These are phyloP conservation scores for Craterostigma plantagineum DNA, from an alignment of 257 asterid species.

Conservation along the genomic window DNA sequence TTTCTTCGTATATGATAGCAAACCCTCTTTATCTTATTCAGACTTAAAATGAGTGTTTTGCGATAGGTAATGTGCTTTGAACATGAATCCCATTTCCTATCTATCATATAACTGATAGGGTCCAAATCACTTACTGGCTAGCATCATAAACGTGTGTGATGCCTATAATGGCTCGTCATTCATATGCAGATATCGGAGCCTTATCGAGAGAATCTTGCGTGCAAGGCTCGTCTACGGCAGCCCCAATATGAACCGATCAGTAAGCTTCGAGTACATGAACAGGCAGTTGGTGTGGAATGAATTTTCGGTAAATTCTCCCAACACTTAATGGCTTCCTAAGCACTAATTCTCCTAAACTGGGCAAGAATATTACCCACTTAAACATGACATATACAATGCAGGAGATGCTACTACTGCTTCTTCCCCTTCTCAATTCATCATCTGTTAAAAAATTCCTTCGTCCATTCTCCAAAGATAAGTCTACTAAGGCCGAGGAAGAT, in stretches of 20 bases:
- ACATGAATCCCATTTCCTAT: too few relatives aligned
- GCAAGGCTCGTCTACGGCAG: slow-evolving; percentile 94
- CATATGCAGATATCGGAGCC: slow-evolving; percentile 65
- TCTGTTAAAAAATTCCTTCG: slow-evolving; percentile 54
- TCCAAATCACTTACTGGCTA: too few relatives aligned
- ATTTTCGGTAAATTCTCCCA: slow-evolving; percentile 35
- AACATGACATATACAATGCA: slow-evolving; percentile 16
- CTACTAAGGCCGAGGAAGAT: slow-evolving; percentile 40
- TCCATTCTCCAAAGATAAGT: slow-evolving; percentile 78
- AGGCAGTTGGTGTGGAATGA: slow-evolving; percentile 98
- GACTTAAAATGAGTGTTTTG: too few relatives aligned
- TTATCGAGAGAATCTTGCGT: slow-evolving; percentile 56
- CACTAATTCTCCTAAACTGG: background rate
- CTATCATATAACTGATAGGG: too few relatives aligned
- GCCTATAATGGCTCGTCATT: too few relatives aligned
- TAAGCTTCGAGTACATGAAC: slow-evolving; percentile 97
- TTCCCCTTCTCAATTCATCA: slow-evolving; percentile 86
- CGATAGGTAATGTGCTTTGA: too few relatives aligned
- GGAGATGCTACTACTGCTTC: slow-evolving; percentile 89
- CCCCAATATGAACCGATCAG: slow-evolving; percentile 88
- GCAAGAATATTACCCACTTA: slow-evolving; percentile 10
- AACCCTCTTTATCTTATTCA: background rate
- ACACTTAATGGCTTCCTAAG: background rate
- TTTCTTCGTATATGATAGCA: too few relatives aligned
- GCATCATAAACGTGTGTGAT: too few relatives aligned